Evolutionary conservation across 148 eudicot species (phyloP), one percentile per base, ranked within the genome.

Genomic region (Hydrangea macrophylla): DNA sequence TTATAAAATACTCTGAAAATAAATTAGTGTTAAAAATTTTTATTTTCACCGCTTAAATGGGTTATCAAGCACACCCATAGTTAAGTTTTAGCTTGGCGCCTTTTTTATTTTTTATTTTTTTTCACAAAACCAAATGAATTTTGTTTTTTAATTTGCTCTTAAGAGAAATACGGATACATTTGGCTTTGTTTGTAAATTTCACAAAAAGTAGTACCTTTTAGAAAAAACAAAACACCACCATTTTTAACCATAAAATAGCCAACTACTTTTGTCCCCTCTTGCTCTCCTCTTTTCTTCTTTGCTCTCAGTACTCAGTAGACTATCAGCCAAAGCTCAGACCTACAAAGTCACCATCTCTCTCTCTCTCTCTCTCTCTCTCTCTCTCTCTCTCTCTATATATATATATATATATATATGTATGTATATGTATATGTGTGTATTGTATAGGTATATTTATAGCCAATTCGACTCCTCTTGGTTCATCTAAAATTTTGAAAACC

Each of bases 331-430:
- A 15, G 36, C 6, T 17, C 4, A 12, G 2, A 54, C 23, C 1
- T n/a, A 18, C 20, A 3, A 18, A 7, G 18, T 50, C 5, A 18
- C 10, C 20, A 0, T 17, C 4, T 5, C 2, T 23, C 12, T 4
- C 15, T 23, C 4, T 56, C 61, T 58, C 39, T 58, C 61, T 31
- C 59, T 55, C 32, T 31, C 61, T 58, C 37, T 13, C 39, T 58
- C 37, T 30, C 61, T 58, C 61, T 58, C 61, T 58, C 37, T 31
- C 61, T n/a, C 42, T 32, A 33, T 30, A 30, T 6, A 33, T n/a
- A 59, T 33, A 32, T 26, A 17, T 6, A 59, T 25, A 33, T 11
- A 33, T 8, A 32, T 2, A 56, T 7, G 27, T 2, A 56, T 12
- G 33, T 11, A 12, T 12, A 11, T 42, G 3, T 42, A 42, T 42